These are phyloP conservation scores for Paraconiothyrium sp. DNA, from an alignment of 2,329 filamentous ascomycete genomes.

Conservation along the genomic window DNA sequence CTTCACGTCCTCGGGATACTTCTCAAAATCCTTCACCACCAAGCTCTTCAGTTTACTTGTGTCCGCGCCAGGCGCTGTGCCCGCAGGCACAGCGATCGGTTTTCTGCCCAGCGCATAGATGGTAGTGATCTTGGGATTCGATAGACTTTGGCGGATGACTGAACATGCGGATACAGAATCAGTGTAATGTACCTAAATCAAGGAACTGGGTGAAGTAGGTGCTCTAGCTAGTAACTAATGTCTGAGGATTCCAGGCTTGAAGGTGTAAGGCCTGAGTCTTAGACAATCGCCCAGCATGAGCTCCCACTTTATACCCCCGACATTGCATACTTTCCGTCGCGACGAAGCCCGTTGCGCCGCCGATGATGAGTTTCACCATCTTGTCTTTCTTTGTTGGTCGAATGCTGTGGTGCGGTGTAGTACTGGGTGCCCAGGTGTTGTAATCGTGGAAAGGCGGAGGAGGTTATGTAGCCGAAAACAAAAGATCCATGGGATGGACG, in stretches of 20 bases:
- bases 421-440: background rate
- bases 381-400: slow-evolving; percentile 1
- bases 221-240: too few relatives aligned
- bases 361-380: slow-evolving; percentile 17
- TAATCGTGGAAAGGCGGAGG: background rate
- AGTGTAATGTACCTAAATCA: too few relatives aligned
- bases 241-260: too few relatives aligned
- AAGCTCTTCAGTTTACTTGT: slow-evolving; percentile 17
- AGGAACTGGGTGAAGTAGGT: too few relatives aligned
- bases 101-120: slow-evolving; percentile 12
- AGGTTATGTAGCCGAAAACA: background rate
- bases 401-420: too few relatives aligned
- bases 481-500: background rate
- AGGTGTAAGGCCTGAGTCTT: too few relatives aligned
- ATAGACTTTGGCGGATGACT: slow-evolving; percentile 11
- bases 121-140: slow-evolving; percentile 12
- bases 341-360: slow-evolving; percentile 17
- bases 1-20: slow-evolving; percentile 18
- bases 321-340: background rate
- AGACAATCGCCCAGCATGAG: too few relatives aligned
- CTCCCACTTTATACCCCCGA: too few relatives aligned
- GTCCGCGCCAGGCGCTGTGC: slow-evolving; percentile 5
- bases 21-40: slow-evolving; percentile 14
- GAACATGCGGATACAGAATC: too few relatives aligned
- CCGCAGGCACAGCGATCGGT: slow-evolving; percentile 6